Evolutionary conservation across 495 filamentous ascomycete species (phyloP).

Genomic region (Talaromyces proteolyticus): DNA sequence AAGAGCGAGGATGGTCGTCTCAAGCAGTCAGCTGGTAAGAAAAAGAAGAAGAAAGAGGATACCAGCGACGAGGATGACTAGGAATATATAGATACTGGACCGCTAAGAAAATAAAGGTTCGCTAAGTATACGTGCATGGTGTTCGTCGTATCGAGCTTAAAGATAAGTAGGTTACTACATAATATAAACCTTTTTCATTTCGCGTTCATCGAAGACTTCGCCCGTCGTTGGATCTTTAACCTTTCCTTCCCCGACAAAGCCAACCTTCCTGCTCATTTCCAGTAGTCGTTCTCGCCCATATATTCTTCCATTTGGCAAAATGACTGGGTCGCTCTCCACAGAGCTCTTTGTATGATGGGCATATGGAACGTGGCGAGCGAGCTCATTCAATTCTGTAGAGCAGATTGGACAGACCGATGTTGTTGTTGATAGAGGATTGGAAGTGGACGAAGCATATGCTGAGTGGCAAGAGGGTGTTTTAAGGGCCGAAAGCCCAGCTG

Average conservation of each 20-base stretch:
- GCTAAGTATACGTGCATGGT: neutral
- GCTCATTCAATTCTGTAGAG: constrained; percentile 85
- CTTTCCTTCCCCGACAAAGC: constrained; percentile 41
- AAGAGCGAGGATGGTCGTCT: constrained; percentile 18
- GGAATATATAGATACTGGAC: neutral
- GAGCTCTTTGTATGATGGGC: constrained; percentile 91
- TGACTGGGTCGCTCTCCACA: constrained; percentile 77
- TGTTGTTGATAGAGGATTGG: constrained; percentile 51
- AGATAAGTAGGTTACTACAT: constrained; percentile 35
- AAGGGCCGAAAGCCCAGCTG: constrained; percentile 85
- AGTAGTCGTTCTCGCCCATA: constrained; percentile 73
- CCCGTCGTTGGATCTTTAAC: constrained; percentile 81
- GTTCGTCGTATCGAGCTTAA: neutral
- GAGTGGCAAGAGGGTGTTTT: constrained; percentile 95
- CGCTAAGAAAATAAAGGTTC: neutral
- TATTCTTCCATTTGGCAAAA: constrained; percentile 81
- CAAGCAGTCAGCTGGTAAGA: neutral
- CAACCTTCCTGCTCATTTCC: constrained; percentile 66
- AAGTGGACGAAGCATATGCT: constrained; percentile 48
- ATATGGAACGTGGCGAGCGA: constrained; percentile 84
- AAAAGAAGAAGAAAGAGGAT: neutral
- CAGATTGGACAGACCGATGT: constrained; percentile 88
- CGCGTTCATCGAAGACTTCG: constrained; percentile 50
- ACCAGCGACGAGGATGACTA: constrained; percentile 2
- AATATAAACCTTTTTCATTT: constrained; percentile 88